Evolutionary conservation across 495 filamentous ascomycete species (phyloP), one percentile per base, ranked within the genome.

Genomic region (Neurospora sp.): DNA sequence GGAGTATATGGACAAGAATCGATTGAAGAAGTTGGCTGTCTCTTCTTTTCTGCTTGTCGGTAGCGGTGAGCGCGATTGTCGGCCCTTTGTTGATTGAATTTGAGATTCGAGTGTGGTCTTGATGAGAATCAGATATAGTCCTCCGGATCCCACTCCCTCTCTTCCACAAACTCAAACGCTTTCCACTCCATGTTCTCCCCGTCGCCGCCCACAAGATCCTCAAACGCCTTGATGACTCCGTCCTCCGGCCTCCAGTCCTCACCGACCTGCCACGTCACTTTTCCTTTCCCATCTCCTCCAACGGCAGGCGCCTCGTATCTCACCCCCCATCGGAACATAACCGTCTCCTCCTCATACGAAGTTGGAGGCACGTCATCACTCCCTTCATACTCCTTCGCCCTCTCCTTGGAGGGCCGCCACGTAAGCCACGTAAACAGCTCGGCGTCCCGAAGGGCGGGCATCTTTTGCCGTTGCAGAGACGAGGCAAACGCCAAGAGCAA

Each of bases 391-490:
- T 70, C 72, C 54, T 20, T 31, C 20, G 14, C 69, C 74, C 76
- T 75, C 72, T 73, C 71, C 49, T 75, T 44, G 37, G 76, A 78
- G 39, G 78, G 78, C 41, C 71, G 69, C 77, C 76, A 79, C 39
- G 73, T 70, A 18, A 79, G 76, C 31, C 74, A 78, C 7, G 76
- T 41, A 40, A 79, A 79, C 5, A 79, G 69, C 71, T 79, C 76
- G 3, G 77, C 77, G 20, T 79, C 74, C 44, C 75, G 62, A n/a
- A 79, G 73, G 39, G 73, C 60, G 41, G 72, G 49, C 72, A 73
- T 73, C 2, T 70, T 73, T 14, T 73, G 54, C 39, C 39, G 71
- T 71, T 70, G 70, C 4, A 76, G 69, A 46, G 75, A 76, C 70
- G 40, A 76, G 39, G 70, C 75, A 74, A 76, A 76, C 54, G 75